Evolutionary conservation across 2,329 filamentous ascomycete species (phyloP).

Genomic region (Hymenoscyphus salicellus): DNA sequence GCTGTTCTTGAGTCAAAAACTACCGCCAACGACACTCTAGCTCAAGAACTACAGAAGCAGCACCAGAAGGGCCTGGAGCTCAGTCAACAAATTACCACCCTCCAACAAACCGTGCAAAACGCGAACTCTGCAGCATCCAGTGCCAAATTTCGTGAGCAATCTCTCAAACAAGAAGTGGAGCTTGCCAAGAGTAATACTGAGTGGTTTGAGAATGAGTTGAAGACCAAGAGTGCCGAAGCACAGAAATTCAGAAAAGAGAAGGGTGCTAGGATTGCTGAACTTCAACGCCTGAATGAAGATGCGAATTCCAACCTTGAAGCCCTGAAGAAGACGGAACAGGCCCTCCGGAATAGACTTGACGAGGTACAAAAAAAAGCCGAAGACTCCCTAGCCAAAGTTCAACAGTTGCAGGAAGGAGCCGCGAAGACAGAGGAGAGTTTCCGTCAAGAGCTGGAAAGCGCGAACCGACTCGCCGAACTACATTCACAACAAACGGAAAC

Average conservation of each 20-base stretch:
- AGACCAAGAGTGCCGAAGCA: slow-evolving; percentile 82
- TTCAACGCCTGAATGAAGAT: slow-evolving; percentile 87
- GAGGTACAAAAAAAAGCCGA: slow-evolving; percentile 85
- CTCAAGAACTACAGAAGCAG: slow-evolving; percentile 81
- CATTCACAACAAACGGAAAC: slow-evolving; percentile 74
- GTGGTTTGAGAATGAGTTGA: slow-evolving; percentile 88
- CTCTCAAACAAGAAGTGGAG: slow-evolving; percentile 84
- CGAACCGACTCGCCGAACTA: slow-evolving; percentile 76
- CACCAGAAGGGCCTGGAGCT: slow-evolving; percentile 85
- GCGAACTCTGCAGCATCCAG: slow-evolving; percentile 76
- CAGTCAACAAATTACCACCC: slow-evolving; percentile 72
- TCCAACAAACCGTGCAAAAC: slow-evolving; percentile 81
- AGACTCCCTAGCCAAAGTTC: slow-evolving; percentile 75
- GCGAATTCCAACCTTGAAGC: slow-evolving; percentile 72
- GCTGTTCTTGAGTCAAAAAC: slow-evolving; percentile 88
- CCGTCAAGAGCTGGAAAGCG: slow-evolving; percentile 79
- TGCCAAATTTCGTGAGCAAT: slow-evolving; percentile 87
- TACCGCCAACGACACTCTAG: slow-evolving; percentile 77
- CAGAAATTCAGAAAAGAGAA: slow-evolving; percentile 94
- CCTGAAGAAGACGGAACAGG: slow-evolving; percentile 74
- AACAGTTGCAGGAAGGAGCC: slow-evolving; percentile 80
- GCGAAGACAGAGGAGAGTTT: slow-evolving; percentile 82
- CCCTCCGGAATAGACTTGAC: slow-evolving; percentile 75
- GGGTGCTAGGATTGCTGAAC: slow-evolving; percentile 79
- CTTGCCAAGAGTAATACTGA: slow-evolving; percentile 86